Conservation (phyloP, 73 alveolate species). For the Paraurostyla sp. region DNA sequence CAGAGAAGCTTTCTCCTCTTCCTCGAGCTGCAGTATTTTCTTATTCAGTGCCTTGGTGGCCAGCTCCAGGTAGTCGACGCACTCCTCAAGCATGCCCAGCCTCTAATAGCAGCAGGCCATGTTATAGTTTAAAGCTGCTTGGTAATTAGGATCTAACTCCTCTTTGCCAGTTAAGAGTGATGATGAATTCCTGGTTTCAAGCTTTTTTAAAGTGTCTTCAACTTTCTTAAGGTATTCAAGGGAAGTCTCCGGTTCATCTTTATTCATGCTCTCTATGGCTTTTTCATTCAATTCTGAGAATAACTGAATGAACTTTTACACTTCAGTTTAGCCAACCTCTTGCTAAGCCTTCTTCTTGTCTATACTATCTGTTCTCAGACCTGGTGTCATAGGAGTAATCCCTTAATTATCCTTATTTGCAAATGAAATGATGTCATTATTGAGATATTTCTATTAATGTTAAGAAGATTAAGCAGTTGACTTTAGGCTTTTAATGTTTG, state of each 20-base stretch:
- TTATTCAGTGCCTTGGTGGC: slow-evolving; percentile 68
- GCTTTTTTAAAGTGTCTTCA: slow-evolving; percentile 35
- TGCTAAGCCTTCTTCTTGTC: background rate
- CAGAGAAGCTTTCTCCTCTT: slow-evolving; percentile 24
- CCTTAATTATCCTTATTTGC: background rate
- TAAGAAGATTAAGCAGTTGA: no score
- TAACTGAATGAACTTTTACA: slow-evolving; percentile 3
- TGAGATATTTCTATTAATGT: no score
- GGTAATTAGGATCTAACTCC: slow-evolving; percentile 43
- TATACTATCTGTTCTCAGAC: background rate
- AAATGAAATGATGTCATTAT: no score
- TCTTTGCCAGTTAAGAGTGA: background rate
- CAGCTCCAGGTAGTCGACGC: slow-evolving; percentile 81
- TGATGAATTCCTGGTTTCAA: background rate
- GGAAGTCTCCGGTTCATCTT: slow-evolving; percentile 61
- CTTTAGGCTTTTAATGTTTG: background rate
- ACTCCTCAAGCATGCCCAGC: slow-evolving; percentile 82
- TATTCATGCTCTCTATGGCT: slow-evolving; percentile 49
- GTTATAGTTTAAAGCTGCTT: slow-evolving; percentile 72
- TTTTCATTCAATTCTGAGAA: slow-evolving; percentile 62
- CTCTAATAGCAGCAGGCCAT: slow-evolving; percentile 88
- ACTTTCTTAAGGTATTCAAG: slow-evolving; percentile 43
- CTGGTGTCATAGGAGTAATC: background rate
- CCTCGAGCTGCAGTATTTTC: slow-evolving; percentile 17
- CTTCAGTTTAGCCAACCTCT: background rate